Base-by-base conservation (phyloP, 2,329 filamentous ascomycete genomes). In the Cadophora malorum region DNA sequence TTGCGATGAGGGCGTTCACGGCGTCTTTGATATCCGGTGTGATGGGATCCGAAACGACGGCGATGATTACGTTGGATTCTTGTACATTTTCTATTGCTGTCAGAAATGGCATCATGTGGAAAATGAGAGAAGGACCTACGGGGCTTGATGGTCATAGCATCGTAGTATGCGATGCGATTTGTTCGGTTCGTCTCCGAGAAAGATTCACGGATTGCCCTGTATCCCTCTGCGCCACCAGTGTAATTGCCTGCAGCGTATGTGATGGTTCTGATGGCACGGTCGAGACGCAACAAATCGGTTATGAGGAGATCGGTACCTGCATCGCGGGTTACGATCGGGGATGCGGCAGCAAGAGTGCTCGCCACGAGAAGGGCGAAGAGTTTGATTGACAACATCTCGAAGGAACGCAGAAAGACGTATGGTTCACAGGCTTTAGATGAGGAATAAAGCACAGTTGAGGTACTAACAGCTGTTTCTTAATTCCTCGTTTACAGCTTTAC, bases 201-300 rank as follows among this genome's bases (percentile, higher is more conserved):
- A 2, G 41, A 50, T 35, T 63, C 60, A 12, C 60, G 41, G 1
- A 63, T 52, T 3, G 41, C 41, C 28, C 38, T 21, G 23, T 49
- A 63, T 33, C 41, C 60, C 21, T 47, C 60, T 3, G 60, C 25
- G 16, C 60, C 60, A 4, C 60, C 47, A 10, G 60, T 52, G 16
- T 63, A 63, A 16, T 63, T 63, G 12, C 60, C 60, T n/a, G 60
- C 60, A 9, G 60, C 60, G 41, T 63, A 50, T 21, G 41, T 63
- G 45, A 63, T 63, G 25, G 14, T 63, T 33, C 60, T 33, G 45
- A 63, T 63, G 10, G 60, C 41, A 25, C 47, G 45, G 47, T 50
- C 45, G 25, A 50, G 41, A 16, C 60, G 60, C 4, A 63, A 28
- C 10, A 63, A 41, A 10, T 63, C 60, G 9, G 41, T 50, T 19